Conservation (phyloP, 768 basidiomycete species). For the Cubamyces lactineus region DNA sequence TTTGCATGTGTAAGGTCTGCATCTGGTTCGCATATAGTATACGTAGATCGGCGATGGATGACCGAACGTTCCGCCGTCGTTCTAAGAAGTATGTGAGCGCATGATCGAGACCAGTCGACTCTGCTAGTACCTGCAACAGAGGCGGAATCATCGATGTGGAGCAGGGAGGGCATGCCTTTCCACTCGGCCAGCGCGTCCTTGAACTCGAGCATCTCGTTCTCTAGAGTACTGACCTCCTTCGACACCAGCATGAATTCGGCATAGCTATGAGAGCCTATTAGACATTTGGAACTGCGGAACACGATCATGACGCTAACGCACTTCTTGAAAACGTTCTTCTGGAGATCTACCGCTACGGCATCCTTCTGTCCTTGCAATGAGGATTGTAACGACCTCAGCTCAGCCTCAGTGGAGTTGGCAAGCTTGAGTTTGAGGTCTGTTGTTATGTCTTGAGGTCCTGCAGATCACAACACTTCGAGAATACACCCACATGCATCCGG, state of each 20-base stretch:
- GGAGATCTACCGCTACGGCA: conserved; percentile 77
- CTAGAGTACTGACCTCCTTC: conserved; percentile 94
- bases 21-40: conserved; percentile 95
- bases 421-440: conserved; percentile 81
- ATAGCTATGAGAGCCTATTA: conserved; percentile 59
- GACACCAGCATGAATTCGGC: conserved; percentile 96
- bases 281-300: neutral
- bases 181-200: conserved; percentile 94
- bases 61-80: conserved; percentile 68
- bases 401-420: conserved; percentile 87
- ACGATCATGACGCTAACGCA: conserved; percentile 35
- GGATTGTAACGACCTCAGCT: conserved; percentile 74
- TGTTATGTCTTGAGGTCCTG: neutral
- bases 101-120: conserved; percentile 2
- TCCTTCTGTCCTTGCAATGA: conserved; percentile 72
- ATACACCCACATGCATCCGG: conserved; percentile 79
- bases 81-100: conserved; percentile 35
- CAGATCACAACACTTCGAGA: neutral
- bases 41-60: conserved; percentile 94
- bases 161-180: conserved; percentile 91
- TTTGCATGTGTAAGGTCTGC: conserved; percentile 83
- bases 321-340: conserved; percentile 96
- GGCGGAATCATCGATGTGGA: conserved; percentile 86
- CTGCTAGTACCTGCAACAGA: conserved; percentile 53
- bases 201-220: conserved; percentile 97